A percentile compares a stretch with the other conserved stretches of the same genome.
These are phyloP conservation scores for Pseudogymnoascus sp. DNA, from an alignment of 2,329 filamentous ascomycete species.

Conservation along the genomic window DNA sequence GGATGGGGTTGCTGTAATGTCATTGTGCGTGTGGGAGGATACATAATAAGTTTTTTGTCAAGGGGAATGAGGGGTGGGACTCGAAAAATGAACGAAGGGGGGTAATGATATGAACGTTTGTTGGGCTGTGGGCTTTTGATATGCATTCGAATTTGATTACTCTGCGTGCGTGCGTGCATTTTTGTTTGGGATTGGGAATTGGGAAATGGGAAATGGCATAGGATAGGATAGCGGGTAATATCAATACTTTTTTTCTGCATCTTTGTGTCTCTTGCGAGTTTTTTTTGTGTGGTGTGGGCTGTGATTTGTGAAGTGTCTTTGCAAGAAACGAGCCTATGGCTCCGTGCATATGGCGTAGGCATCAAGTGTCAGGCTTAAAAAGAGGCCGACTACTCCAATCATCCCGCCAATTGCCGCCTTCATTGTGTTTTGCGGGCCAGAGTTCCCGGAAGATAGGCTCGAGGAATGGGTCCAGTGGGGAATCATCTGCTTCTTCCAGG, in stretches of 20 bases:
- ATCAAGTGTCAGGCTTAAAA: background rate
- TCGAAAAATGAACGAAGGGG: background rate
- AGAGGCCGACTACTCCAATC: background rate
- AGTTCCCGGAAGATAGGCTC: background rate
- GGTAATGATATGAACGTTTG: no score
- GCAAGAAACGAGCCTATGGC: background rate
- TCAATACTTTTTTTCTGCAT: background rate
- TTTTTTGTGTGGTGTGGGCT: no score
- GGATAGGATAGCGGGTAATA: background rate
- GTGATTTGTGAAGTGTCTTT: no score
- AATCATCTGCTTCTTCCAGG: no score
- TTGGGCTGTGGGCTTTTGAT: no score
- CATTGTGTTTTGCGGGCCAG: background rate
- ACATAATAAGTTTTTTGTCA: background rate
- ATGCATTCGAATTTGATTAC: background rate
- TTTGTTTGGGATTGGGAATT: background rate
- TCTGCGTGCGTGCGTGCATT: background rate
- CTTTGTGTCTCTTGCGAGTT: background rate
- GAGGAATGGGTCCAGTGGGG: background rate
- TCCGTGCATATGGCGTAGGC: background rate
- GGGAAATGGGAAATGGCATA: background rate
- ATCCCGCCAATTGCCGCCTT: background rate
- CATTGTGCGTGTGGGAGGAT: background rate
- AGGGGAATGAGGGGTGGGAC: background rate
- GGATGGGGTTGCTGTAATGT: background rate